Evolutionary conservation across 2,329 filamentous ascomycete species (phyloP), one percentile per base, ranked within the genome.

Genomic region (Botrytis hyacinthi): DNA sequence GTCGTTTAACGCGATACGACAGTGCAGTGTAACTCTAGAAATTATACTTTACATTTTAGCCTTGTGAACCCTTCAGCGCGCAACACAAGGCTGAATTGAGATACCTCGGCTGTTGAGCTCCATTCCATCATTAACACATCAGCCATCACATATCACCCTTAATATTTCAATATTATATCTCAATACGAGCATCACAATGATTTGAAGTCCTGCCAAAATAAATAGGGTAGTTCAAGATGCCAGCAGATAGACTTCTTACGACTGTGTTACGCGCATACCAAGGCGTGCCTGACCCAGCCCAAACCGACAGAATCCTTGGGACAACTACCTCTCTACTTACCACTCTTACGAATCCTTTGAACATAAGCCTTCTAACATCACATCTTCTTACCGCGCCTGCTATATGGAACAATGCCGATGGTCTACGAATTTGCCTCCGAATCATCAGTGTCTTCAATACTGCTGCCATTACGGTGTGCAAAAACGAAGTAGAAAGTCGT

Each of bases 361-460:
- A 90, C 76, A 83, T 89, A 75, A 87, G 86, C 16, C 84, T 90
- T 16, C 83, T 90, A 29, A 87, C 87, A 8, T 86, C 86, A 32
- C 87, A 89, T 76, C 82, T 89, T 3, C 84, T 90, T n/a, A 85
- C 84, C 1, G 86, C 88, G 2, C 87, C 87, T 14, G 87, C 88
- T n/a, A 83, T 90, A 79, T 90, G 88, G 88, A 76, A 76, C 20
- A 83, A 83, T 66, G 83, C 85, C 4, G 86, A 87, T 75, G 86
- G 86, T 51, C 80, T 90, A 29, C 83, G 82, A 48, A 86, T 85
- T 29, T 85, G 84, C 72, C 83, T 88, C 72, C 84, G 84, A 72
- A 84, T 88, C 48, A 84, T 90, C 74, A 86, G 86, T 74, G 84
- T 89, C 70, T 90, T 88, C 79, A 88, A 89, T 77, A 84, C 86